Base-by-base conservation (phyloP, 2,329 filamentous ascomycete genomes). In the Cordyceps pruinosa region DNA sequence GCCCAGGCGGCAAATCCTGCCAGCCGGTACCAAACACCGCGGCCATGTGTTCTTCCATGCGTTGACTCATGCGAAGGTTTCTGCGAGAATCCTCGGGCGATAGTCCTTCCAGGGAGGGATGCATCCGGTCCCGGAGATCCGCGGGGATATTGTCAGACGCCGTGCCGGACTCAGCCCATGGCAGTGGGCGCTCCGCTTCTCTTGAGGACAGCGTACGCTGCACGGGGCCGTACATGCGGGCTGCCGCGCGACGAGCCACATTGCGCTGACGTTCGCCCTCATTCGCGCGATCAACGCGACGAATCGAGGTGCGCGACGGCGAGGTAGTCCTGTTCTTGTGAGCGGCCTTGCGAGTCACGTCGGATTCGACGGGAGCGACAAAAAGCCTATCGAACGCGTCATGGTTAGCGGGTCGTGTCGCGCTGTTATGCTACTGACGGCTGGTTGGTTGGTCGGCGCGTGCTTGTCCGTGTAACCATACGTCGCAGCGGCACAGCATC, bases 291-390 rank as follows among this genome's bases (percentile, higher is more conserved):
- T 63, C 65, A 23, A 62, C 52, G 56, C 73, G 74, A 49, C 75
- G 71, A 39, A 77, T 76, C n/a, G 70, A 64, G 12, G 75, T 72
- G 49, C 74, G 74, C 45, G 68, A 62, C 39, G 68, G 66, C 25
- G 70, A 70, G 6, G 66, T 61, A 19, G 62, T 57, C 42, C 62
- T 51, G 51, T 41, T 59, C 58, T 70, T 75, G 37, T 64, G 62
- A 26, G 69, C 60, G 34, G 69, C 54, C 61, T 75, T 75, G 47
- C 66, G 62, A 15, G 68, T 63, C 45, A 76, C 56, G 59, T 77
- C 74, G 48, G 75, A 75, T 62, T 77, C 73, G 61, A 76, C 71
- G 34, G 74, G 75, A 37, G 75, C 73, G 54, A 77, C 65, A 61
- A 77, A 79, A 32, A 79, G 67, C 61, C 77, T 79, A 60, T 26